These are phyloP conservation scores for Mrakia hoshinonis DNA, from an alignment of 768 basidiomycete species.

Conservation along the genomic window DNA sequence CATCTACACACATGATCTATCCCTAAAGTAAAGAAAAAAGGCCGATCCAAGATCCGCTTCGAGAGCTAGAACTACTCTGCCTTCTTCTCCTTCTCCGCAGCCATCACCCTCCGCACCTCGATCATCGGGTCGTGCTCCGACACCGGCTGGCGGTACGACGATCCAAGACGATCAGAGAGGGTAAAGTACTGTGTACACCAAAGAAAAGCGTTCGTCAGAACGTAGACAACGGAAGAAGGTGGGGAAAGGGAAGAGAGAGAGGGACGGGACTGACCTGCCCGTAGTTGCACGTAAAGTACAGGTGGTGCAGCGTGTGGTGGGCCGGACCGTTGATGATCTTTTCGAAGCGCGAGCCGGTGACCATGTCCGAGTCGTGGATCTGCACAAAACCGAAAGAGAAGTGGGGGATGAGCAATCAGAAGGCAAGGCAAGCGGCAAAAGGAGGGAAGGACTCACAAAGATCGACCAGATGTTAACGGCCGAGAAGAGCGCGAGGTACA, in stretches of 20 bases:
- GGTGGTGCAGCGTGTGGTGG: constrained; percentile 91
- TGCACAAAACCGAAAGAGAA: constrained; percentile 37
- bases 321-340: constrained; percentile 93
- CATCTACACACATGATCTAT: no score
- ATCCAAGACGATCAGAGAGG: constrained; percentile 72
- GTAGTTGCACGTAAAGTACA: constrained; percentile 95
- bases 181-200: constrained; percentile 75
- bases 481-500: constrained; percentile 80
- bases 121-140: constrained; percentile 71
- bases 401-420: background rate
- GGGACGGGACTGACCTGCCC: constrained; percentile 50
- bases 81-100: constrained; percentile 4
- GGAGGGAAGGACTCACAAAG: constrained; percentile 50
- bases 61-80: no score
- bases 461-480: constrained; percentile 92
- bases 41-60: no score
- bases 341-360: constrained; percentile 80
- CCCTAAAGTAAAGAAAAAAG: no score
- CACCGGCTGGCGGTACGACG: constrained; percentile 82
- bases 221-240: constrained; percentile 28
- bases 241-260: background rate
- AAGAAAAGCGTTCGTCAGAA: background rate
- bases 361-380: constrained; percentile 99
- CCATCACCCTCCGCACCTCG: constrained; percentile 28
- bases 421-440: background rate